These are phyloP conservation scores for Populus hybrid DNA, from an alignment of 441 rosid species.

Conservation along the genomic window DNA sequence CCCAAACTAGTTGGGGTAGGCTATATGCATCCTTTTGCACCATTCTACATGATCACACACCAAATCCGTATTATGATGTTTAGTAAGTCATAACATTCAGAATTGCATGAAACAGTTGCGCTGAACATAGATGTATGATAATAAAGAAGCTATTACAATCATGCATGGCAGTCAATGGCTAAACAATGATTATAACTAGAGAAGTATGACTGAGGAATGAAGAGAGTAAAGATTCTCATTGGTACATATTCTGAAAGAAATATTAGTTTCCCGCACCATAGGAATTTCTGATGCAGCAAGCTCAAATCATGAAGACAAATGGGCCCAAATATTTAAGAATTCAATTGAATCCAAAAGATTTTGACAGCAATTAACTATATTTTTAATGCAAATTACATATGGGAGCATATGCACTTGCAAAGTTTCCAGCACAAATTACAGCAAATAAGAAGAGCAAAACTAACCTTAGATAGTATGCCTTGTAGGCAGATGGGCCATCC, in stretches of 20 bases:
- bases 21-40: not conserved
- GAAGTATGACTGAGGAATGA: not conserved
- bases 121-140: not conserved
- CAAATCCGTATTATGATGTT: not conserved
- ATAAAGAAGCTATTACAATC: not conserved
- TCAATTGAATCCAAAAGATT: not conserved
- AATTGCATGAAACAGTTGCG: not conserved
- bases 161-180: not conserved
- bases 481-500: conserved; percentile 88
- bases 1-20: not conserved
- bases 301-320: not conserved
- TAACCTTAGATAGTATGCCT: conserved; percentile 72
- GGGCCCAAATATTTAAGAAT: not conserved
- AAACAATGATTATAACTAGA: not conserved
- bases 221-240: not conserved
- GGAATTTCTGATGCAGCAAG: not conserved
- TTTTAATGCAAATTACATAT: not conserved
- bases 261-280: not conserved
- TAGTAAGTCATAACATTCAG: not conserved
- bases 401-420: not conserved
- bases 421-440: not conserved
- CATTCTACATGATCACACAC: not conserved
- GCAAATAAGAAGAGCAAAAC: conserved; percentile 14
- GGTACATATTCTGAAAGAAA: not conserved
- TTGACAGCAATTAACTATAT: not conserved